Evolutionary conservation across 768 basidiomycete species (phyloP).

Genomic region (Trametopsis cervina): DNA sequence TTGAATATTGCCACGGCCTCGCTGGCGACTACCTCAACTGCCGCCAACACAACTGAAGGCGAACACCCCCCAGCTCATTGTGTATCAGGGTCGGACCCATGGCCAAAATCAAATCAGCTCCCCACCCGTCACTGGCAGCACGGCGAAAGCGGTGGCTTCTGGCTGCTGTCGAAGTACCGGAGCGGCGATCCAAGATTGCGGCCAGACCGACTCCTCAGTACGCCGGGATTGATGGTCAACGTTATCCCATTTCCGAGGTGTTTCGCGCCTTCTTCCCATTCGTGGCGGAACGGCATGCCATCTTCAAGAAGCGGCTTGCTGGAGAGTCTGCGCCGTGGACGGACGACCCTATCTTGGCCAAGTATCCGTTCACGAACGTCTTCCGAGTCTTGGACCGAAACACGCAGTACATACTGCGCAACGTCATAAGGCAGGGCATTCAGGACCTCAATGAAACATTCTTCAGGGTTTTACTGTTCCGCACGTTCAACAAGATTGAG

Average conservation of each 20-base stretch:
- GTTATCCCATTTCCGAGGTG: conserved; percentile 19
- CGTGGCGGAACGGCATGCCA: conserved; percentile 25
- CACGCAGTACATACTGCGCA: conserved; percentile 58
- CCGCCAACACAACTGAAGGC: too few relatives aligned
- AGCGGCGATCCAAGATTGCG: too few relatives aligned
- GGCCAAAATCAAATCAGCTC: background rate
- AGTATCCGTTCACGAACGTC: conserved; percentile 64
- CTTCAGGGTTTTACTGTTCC: conserved; percentile 70
- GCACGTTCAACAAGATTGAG: conserved; percentile 60
- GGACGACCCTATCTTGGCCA: conserved; percentile 46
- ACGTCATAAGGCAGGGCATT: conserved; percentile 65
- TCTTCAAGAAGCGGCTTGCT: conserved; percentile 22
- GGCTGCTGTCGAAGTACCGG: background rate
- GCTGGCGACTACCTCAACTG: too few relatives aligned
- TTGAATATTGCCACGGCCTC: too few relatives aligned
- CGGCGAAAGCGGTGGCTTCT: background rate
- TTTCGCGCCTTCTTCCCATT: conserved; percentile 26
- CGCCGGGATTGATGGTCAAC: conserved; percentile 19
- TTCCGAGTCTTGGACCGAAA: conserved; percentile 69
- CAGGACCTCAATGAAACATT: conserved; percentile 54
- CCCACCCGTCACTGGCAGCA: too few relatives aligned
- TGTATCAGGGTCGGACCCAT: too few relatives aligned
- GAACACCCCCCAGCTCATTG: too few relatives aligned
- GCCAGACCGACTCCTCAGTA: background rate
- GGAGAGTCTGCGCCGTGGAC: conserved; percentile 47